Evolutionary conservation across 345 rosid genomes (phyloP).

Genomic region (Pseudoturritis turrita): DNA sequence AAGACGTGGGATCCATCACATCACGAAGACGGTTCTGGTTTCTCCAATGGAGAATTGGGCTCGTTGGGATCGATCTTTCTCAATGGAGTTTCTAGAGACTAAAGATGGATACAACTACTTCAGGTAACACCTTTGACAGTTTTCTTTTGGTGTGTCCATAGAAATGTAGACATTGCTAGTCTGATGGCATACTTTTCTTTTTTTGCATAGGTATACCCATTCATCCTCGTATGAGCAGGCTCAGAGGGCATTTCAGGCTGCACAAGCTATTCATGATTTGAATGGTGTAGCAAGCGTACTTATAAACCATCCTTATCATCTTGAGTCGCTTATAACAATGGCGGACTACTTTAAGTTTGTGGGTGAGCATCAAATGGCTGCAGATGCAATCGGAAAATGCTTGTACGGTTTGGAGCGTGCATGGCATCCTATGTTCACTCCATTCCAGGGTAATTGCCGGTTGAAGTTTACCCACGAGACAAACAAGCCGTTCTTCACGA

Average conservation of each 20-base stretch:
- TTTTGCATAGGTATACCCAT: constrained; percentile 24
- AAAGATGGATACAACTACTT: constrained; percentile 63
- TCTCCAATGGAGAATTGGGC: constrained; percentile 83
- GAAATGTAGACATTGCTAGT: not conserved
- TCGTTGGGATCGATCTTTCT: constrained; percentile 85
- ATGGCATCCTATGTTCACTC: constrained; percentile 82
- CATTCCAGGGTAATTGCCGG: constrained; percentile 67
- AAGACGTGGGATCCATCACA: constrained; percentile 65
- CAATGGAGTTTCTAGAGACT: constrained; percentile 80
- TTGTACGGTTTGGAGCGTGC: constrained; percentile 85
- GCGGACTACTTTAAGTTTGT: constrained; percentile 81
- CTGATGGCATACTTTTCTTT: not conserved
- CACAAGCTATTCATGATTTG: constrained; percentile 79
- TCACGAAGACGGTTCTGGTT: constrained; percentile 61
- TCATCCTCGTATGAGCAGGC: constrained; percentile 64
- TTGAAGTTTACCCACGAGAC: constrained; percentile 67
- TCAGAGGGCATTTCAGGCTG: constrained; percentile 75
- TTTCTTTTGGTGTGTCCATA: not conserved
- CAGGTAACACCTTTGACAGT: constrained; percentile 42
- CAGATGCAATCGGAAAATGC: constrained; percentile 76
- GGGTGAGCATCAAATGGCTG: constrained; percentile 85
- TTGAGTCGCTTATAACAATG: constrained; percentile 88
- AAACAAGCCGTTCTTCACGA: constrained; percentile 69
- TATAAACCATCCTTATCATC: constrained; percentile 66
- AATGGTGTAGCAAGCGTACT: constrained; percentile 73